Evolutionary conservation across 495 filamentous ascomycete genomes (phyloP).

Genomic region (Trichoderma asperelloides): DNA sequence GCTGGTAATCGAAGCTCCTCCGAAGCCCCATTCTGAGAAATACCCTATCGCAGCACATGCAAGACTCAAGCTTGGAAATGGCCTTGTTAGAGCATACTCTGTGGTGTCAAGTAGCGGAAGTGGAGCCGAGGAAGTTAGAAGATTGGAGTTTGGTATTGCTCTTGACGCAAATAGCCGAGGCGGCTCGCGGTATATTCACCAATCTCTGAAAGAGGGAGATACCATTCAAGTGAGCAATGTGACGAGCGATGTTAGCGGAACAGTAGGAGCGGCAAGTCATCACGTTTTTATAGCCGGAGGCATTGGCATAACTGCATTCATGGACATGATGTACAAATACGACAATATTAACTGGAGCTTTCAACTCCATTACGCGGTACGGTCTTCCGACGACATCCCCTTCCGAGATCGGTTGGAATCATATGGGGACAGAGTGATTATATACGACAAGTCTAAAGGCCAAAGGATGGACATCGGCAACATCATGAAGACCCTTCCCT

Average conservation of each 20-base stretch:
- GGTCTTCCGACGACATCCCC: slow-evolving; percentile 35
- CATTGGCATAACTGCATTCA: slow-evolving; percentile 46
- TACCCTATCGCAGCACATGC: slow-evolving; percentile 31
- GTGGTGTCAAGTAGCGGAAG: slow-evolving; percentile 31
- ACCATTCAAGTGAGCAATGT: slow-evolving; percentile 39
- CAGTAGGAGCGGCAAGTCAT: slow-evolving; percentile 27
- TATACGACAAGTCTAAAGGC: slow-evolving; percentile 40
- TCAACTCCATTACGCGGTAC: slow-evolving; percentile 40
- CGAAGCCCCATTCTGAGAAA: slow-evolving; percentile 14
- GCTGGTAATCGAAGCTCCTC: slow-evolving; percentile 29
- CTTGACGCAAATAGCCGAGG: slow-evolving; percentile 36
- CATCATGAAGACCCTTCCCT: slow-evolving; percentile 29
- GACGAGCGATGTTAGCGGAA: slow-evolving; percentile 26
- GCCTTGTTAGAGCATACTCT: slow-evolving; percentile 36
- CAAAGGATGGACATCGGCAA: slow-evolving; percentile 36
- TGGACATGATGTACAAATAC: slow-evolving; percentile 26
- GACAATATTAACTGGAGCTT: slow-evolving; percentile 33
- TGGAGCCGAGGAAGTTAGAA: background rate
- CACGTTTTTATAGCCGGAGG: slow-evolving; percentile 46
- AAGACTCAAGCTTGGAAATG: slow-evolving; percentile 37
- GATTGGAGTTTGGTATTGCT: slow-evolving; percentile 36
- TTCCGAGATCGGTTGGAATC: slow-evolving; percentile 30
- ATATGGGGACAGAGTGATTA: slow-evolving; percentile 23
- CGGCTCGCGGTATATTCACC: slow-evolving; percentile 39
- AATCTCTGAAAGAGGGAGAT: slow-evolving; percentile 27